Conservation (phyloP, 768 basidiomycete species). For the Agaricus subrufescens region DNA sequence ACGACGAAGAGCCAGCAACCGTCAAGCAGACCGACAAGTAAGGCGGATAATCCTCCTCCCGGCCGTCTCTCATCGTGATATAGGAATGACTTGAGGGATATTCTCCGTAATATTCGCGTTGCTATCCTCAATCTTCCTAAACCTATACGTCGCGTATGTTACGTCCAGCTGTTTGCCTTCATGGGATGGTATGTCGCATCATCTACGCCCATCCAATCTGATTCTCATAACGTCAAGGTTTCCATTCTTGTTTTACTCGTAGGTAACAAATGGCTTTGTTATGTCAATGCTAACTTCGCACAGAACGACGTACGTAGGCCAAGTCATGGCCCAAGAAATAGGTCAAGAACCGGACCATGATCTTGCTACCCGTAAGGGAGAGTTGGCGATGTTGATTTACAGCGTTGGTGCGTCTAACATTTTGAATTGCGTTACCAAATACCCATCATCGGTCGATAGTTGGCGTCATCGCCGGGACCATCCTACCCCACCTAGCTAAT, state of each 20-base stretch:
- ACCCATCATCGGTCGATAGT: conserved; percentile 42
- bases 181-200: conserved; percentile 77
- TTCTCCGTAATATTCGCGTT: conserved; percentile 72
- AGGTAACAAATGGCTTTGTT: conserved; percentile 18
- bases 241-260: conserved; percentile 93
- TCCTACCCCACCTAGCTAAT: conserved; percentile 76
- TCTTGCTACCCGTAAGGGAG: conserved; percentile 78
- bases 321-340: conserved; percentile 84
- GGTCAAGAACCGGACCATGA: conserved; percentile 75
- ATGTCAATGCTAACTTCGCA: not conserved
- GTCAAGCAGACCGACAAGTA: conserved; percentile 36
- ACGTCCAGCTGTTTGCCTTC: conserved; percentile 92
- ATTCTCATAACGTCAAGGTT: conserved; percentile 50
- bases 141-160: conserved; percentile 84
- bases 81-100: conserved; percentile 58
- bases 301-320: conserved; percentile 91
- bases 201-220: not conserved
- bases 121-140: conserved; percentile 75
- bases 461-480: conserved; percentile 75
- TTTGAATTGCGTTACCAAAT: conserved; percentile 3
- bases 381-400: conserved; percentile 86
- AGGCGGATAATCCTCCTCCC: conserved; percentile 9
- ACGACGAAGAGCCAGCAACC: conserved; percentile 67
- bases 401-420: conserved; percentile 62
- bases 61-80: not conserved